Percentiles rank a stretch among this genome's conserved stretches.
phyloP scores from a whole-genome alignment of 2,329 filamentous ascomycete genomes.

The Herpotrichia juniperi region DNA sequence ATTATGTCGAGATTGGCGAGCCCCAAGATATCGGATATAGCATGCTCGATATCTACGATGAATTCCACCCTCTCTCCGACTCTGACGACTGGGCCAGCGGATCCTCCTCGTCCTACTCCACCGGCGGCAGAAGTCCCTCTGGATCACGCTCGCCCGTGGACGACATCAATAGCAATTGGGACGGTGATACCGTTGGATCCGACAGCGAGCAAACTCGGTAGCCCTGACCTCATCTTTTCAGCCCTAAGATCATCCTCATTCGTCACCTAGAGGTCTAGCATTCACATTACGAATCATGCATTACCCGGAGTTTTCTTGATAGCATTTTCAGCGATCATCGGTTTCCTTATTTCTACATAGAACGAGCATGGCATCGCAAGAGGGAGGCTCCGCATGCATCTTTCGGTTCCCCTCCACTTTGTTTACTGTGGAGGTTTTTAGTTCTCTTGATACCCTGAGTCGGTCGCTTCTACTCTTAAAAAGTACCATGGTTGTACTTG shows the following conservation, averaged over 20 bases:
- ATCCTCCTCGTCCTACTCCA: constrained; percentile 78
- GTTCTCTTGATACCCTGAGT: constrained; percentile 37
- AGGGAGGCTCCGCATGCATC: constrained; percentile 19
- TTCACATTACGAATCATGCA: constrained; percentile 46
- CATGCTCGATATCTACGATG: constrained; percentile 62
- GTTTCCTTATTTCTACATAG: constrained; percentile 29
- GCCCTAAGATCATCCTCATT: constrained; percentile 28
- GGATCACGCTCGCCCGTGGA: constrained; percentile 57
- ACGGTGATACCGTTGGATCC: constrained; percentile 61
- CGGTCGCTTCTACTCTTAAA: constrained; percentile 32
- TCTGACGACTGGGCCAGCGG: constrained; percentile 91
- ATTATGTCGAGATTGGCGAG: constrained; percentile 87
- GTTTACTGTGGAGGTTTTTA: constrained; percentile 20
- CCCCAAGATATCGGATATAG: constrained; percentile 57
- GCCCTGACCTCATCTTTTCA: constrained; percentile 21
- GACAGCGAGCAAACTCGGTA: constrained; percentile 46
- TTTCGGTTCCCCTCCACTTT: constrained; percentile 15
- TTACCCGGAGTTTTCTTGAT: constrained; percentile 42
- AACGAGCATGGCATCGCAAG: constrained; percentile 24
- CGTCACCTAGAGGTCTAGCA: constrained; percentile 25
- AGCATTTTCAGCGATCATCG: constrained; percentile 44
- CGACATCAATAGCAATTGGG: constrained; percentile 63
- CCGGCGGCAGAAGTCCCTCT: constrained; percentile 65
- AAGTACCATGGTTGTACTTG: constrained; percentile 9
- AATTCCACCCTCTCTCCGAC: constrained; percentile 61